These are phyloP conservation scores for Buxus sempervirens DNA, from an alignment of 164 flowering plant genomes.

Conservation along the genomic window DNA sequence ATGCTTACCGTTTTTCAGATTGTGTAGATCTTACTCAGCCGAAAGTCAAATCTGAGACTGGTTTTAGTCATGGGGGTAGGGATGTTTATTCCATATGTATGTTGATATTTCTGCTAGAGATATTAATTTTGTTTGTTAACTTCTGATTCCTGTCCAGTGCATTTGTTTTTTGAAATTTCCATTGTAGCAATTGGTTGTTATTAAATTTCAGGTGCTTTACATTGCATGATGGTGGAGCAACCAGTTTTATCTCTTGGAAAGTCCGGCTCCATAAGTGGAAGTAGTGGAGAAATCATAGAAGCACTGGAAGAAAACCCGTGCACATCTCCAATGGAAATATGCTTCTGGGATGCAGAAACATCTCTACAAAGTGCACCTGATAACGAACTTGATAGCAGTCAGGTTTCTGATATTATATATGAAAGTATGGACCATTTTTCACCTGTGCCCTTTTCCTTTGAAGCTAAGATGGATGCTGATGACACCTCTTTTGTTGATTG, in stretches of 20 bases:
- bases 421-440: conserved; percentile 19
- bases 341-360: conserved; percentile 18
- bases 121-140: neutral
- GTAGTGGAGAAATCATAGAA: conserved; percentile 18
- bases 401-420: conserved; percentile 19
- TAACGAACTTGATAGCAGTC: conserved; percentile 15
- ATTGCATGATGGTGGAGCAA: conserved; percentile 10
- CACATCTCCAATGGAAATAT: conserved; percentile 12
- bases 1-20: conserved; percentile 20
- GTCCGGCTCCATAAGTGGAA: conserved; percentile 11
- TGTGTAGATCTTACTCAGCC: conserved; percentile 7
- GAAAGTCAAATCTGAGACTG: conserved; percentile 14
- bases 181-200: conserved; percentile 10
- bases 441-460: conserved; percentile 7
- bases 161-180: neutral
- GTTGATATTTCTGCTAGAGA: conserved; percentile 2
- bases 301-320: conserved; percentile 17
- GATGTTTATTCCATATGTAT: conserved; percentile 23
- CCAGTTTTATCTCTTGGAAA: conserved; percentile 7
- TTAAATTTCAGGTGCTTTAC: conserved; percentile 30
- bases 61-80: conserved; percentile 14
- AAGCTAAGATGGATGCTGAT: conserved; percentile 6
- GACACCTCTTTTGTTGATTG: conserved; percentile 8
- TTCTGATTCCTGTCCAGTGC: neutral
- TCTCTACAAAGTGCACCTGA: conserved; percentile 18